Evolutionary conservation across 2,329 filamentous ascomycete genomes (phyloP).

Genomic region (Knufia petricola): DNA sequence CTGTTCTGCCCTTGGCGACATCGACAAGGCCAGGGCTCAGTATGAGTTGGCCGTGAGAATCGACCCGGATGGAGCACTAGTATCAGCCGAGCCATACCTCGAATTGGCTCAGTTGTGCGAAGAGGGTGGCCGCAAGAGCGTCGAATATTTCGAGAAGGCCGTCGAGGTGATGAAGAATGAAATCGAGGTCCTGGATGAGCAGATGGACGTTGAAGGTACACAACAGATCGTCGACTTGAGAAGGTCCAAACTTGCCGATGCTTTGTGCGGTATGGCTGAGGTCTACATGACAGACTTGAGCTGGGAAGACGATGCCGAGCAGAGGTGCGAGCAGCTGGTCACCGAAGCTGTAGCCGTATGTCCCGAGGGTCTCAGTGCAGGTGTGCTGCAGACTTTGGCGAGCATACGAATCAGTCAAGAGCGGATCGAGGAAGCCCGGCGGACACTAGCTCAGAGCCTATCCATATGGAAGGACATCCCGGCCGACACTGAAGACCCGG

Average conservation of each 20-base stretch:
- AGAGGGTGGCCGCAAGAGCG: slow-evolving; percentile 50
- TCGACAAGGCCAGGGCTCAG: slow-evolving; percentile 60
- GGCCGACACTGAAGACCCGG: slow-evolving; percentile 52
- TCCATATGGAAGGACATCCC: slow-evolving; percentile 73
- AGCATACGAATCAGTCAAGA: slow-evolving; percentile 87
- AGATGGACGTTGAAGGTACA: slow-evolving; percentile 26
- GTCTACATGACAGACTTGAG: slow-evolving; percentile 98
- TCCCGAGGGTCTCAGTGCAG: slow-evolving; percentile 56
- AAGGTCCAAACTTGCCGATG: slow-evolving; percentile 72
- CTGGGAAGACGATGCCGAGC: slow-evolving; percentile 80
- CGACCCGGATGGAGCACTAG: slow-evolving; percentile 63
- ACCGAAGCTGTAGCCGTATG: slow-evolving; percentile 83
- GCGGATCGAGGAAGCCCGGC: slow-evolving; percentile 65
- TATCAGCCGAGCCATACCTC: slow-evolving; percentile 81
- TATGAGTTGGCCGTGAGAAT: slow-evolving; percentile 65
- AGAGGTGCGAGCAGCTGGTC: slow-evolving; percentile 74
- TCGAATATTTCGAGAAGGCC: slow-evolving; percentile 54
- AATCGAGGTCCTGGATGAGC: slow-evolving; percentile 26
- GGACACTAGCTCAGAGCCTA: slow-evolving; percentile 69
- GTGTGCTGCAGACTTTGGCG: slow-evolving; percentile 91
- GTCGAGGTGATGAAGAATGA: slow-evolving; percentile 57
- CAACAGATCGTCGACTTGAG: slow-evolving; percentile 51
- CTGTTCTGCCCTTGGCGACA: slow-evolving; percentile 70
- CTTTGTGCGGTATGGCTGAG: slow-evolving; percentile 88
- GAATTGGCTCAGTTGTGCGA: slow-evolving; percentile 84